Conservation (phyloP, 2,329 filamentous ascomycete species). For the Clarireedia sp. region DNA sequence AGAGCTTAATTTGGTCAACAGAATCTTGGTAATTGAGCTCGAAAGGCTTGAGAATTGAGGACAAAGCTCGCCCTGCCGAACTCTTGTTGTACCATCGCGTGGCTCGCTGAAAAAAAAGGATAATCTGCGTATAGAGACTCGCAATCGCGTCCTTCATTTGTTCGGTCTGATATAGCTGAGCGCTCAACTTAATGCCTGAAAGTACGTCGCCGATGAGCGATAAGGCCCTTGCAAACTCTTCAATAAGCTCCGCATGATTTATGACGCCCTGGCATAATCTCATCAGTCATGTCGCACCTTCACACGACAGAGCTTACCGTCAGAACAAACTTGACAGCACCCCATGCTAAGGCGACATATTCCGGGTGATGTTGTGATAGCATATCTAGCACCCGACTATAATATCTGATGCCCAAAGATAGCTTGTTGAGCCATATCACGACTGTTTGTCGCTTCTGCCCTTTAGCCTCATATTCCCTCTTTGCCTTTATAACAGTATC, state of each 20-base stretch:
- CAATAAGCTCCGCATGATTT: slow-evolving; percentile 5
- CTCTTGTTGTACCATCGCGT: slow-evolving; percentile 8
- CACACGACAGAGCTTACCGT: slow-evolving; percentile 11
- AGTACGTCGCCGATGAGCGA: slow-evolving; percentile 4
- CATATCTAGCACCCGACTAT: slow-evolving; percentile 17
- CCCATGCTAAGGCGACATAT: slow-evolving; percentile 19
- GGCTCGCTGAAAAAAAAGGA: slow-evolving; percentile 6
- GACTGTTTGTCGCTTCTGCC: neutral
- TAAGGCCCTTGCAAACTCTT: slow-evolving; percentile 5
- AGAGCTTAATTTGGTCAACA: slow-evolving; percentile 8
- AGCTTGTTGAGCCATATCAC: slow-evolving; percentile 7
- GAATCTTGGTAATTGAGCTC: slow-evolving; percentile 10
- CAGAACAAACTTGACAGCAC: slow-evolving; percentile 16
- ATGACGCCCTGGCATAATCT: slow-evolving; percentile 1
- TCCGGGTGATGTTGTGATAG: slow-evolving; percentile 23
- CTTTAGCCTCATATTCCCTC: slow-evolving; percentile 7
- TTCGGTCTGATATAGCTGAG: slow-evolving; percentile 7
- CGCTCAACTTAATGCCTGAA: neutral
- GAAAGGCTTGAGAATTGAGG: slow-evolving; percentile 4
- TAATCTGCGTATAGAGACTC: slow-evolving; percentile 7
- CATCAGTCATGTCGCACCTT: neutral
- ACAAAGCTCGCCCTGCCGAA: slow-evolving; percentile 1
- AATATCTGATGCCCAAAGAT: slow-evolving; percentile 14
- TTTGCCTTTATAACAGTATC: slow-evolving; percentile 8
- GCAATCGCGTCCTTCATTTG: slow-evolving; percentile 8